These are phyloP conservation scores for Paratrimastix pyriformis DNA, from an alignment of 78 protist genomes.

Conservation along the genomic window DNA sequence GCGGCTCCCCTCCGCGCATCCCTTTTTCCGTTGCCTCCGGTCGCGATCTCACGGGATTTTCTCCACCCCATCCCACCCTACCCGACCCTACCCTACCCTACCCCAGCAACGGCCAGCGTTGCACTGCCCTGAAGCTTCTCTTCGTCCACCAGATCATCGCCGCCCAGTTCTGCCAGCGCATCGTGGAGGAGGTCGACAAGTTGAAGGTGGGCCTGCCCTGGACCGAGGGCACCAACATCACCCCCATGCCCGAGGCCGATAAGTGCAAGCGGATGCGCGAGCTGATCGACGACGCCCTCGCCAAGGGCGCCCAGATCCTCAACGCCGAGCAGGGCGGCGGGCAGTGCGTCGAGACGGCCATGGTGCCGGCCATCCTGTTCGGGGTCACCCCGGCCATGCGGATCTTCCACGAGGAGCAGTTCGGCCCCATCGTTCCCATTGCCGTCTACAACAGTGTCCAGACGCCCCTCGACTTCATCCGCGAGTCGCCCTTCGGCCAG, in stretches of 20 bases:
- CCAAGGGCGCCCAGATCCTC: conserved; percentile 26
- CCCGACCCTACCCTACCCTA: too few species aligned
- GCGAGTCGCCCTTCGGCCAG: conserved; percentile 9
- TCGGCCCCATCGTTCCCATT: conserved; percentile 32
- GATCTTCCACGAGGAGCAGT: conserved; percentile 38
- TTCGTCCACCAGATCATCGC: conserved; percentile 7
- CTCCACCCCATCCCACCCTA: too few species aligned
- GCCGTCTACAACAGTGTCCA: background rate
- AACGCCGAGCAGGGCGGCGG: conserved; percentile 21
- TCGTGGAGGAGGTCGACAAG: background rate
- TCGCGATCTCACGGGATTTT: too few species aligned
- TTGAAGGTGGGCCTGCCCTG: conserved; percentile 37
- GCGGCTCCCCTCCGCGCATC: too few species aligned
- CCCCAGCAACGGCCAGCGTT: conserved; percentile 52
- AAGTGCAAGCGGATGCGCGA: conserved; percentile 2
- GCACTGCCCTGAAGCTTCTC: conserved; percentile 35
- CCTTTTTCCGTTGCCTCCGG: too few species aligned
- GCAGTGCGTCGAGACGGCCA: background rate
- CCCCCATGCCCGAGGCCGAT: conserved; percentile 35
- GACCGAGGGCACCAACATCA: conserved; percentile 20
- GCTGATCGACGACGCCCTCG: conserved; percentile 10
- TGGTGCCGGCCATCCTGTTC: conserved; percentile 10
- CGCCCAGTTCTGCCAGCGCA: background rate
- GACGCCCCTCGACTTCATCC: background rate
- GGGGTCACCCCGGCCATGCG: conserved; percentile 9